Base-by-base conservation (phyloP, 192 early-diverging fungal genomes). In the Pilaira anomala region DNA sequence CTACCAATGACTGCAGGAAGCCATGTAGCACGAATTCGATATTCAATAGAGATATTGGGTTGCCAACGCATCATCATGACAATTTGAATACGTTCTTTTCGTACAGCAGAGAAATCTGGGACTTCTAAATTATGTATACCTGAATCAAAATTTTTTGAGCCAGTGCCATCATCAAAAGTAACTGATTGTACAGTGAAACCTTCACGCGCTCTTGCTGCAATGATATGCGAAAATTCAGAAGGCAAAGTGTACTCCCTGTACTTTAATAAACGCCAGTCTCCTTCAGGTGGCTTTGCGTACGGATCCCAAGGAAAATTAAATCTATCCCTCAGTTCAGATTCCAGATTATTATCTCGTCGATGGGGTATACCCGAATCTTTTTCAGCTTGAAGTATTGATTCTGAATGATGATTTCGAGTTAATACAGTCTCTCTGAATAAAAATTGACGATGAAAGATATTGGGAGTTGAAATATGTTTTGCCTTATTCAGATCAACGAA, bases 31-130 rank as follows among this genome's bases (percentile, higher is more conserved):
- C 80, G 83, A 49, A 90, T 85, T 61, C 80, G 75, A 72, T 92
- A 92, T 25, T 89, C 81, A 25, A 92, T 80, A 1, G 81, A 87
- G 30, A 92, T 79, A 62, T 90, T 88, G 12, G 88, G 87, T 44
- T 87, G 81, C 87, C 87, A 90, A 11, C 82, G 76, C 55, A 91
- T 60, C 30, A 86, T 79, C 81, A 92, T 79, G 22, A 75, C 82
- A 33, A 92, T 75, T 45, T 79, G 68, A 21, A 70, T 52, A 14
- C 63, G 62, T 45, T 70, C 68, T 29, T 69, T 69, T 19, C 45
- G 56, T 13, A 58, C 30, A 16, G 53, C 14, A 22, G 49, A 45
- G 3, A 63, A 30, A 44, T 63, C 61, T 2, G 45, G 28, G 2
- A 30, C 29, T 44, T 26, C 29, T 11, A 54, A 22, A 7, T 56